Evolutionary conservation across 129 eudicot species (phyloP).

Genomic region (Logfia minima): DNA sequence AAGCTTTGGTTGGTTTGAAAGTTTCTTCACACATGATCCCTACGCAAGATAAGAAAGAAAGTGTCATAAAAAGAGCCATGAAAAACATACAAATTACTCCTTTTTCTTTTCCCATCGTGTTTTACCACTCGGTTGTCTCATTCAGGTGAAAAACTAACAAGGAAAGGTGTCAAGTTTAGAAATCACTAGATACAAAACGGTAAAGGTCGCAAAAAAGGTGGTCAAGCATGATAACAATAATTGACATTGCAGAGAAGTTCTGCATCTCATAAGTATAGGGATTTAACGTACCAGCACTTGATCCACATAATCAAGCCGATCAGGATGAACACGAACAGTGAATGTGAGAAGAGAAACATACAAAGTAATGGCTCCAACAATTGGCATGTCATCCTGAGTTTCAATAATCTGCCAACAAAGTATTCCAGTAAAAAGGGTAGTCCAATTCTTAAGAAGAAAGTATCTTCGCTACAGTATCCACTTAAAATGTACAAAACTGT

Average conservation of each 20-base stretch:
- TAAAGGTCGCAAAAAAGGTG: not conserved
- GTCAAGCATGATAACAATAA: not conserved
- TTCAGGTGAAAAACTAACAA: not conserved
- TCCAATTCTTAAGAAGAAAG: not conserved
- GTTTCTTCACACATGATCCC: slow-evolving; percentile 93
- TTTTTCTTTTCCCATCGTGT: not conserved
- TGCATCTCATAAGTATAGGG: slow-evolving; percentile 17
- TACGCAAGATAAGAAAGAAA: slow-evolving; percentile 27
- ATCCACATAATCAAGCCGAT: slow-evolving; percentile 98
- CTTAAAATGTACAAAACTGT: not conserved
- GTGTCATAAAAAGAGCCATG: not conserved
- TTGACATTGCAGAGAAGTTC: not conserved
- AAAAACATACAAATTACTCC: not conserved
- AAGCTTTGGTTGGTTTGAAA: slow-evolving; percentile 82
- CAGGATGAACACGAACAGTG: slow-evolving; percentile 97
- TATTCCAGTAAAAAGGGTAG: not conserved
- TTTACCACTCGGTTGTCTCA: slow-evolving; percentile 7
- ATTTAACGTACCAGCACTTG: slow-evolving; percentile 85
- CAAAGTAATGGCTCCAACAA: slow-evolving; percentile 90
- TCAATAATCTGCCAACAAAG: slow-evolving; percentile 76
- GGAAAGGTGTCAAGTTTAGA: slow-evolving; percentile 5
- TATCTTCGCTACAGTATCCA: not conserved
- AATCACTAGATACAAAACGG: not conserved
- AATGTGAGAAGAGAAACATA: slow-evolving; percentile 95
- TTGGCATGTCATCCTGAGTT: slow-evolving; percentile 92